phyloP scores from a whole-genome alignment of 192 early-diverging fungal genomes.

The Podochytrium sp. region DNA sequence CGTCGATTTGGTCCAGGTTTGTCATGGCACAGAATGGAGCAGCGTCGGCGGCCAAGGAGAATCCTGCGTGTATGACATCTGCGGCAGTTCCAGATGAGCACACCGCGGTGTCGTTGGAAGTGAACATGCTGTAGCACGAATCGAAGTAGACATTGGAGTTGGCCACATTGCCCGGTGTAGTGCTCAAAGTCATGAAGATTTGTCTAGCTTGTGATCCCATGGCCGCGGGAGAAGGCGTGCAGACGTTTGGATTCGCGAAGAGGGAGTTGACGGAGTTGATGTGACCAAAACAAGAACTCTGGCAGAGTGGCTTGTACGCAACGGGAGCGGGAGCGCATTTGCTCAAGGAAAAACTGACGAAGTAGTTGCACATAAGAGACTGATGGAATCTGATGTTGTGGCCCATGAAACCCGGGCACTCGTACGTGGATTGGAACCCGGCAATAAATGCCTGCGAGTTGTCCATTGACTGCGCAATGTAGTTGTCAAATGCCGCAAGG shows the following conservation, averaged over 20 bases:
- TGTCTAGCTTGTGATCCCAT: background rate
- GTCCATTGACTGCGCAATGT: constrained; percentile 22
- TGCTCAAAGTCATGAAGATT: background rate
- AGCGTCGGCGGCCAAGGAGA: constrained; percentile 16
- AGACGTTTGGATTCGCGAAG: constrained; percentile 36
- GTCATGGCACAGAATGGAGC: constrained; percentile 28
- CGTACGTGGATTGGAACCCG: constrained; percentile 23
- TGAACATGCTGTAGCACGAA: constrained; percentile 30
- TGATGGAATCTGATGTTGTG: constrained; percentile 32
- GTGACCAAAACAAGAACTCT: constrained; percentile 30
- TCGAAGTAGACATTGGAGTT: constrained; percentile 12
- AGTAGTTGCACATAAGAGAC: constrained; percentile 37
- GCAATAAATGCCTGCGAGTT: constrained; percentile 13
- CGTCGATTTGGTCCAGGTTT: background rate
- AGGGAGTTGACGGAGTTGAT: constrained; percentile 32
- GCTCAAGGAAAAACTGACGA: constrained; percentile 25
- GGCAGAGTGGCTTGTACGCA: constrained; percentile 34
- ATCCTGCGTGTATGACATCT: constrained; percentile 33
- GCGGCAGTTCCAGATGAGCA: constrained; percentile 26
- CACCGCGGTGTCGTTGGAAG: constrained; percentile 21
- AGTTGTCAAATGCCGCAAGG: constrained; percentile 39
- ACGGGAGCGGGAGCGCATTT: background rate
- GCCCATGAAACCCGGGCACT: constrained; percentile 40
- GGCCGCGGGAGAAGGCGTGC: constrained; percentile 8
- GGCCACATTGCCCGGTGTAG: background rate